Evolutionary conservation across 495 filamentous ascomycete species (phyloP).

Genomic region (Staphylotrichum tortipilum): DNA sequence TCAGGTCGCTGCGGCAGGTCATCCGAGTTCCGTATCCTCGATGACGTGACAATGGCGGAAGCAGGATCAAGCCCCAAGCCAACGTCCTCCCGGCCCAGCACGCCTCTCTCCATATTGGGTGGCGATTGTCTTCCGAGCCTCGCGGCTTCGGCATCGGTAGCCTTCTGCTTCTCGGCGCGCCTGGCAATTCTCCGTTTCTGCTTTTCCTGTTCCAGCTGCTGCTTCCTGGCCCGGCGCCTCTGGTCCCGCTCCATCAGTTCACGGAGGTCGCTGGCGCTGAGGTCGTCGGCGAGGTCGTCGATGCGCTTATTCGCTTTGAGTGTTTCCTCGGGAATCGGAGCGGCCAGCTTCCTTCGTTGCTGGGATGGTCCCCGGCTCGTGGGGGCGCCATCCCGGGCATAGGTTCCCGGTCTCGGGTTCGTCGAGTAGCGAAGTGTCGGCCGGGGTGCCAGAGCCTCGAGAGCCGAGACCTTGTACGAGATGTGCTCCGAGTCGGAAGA

Average conservation of each 20-base stretch:
- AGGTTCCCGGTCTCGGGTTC: constrained; percentile 42
- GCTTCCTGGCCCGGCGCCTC: constrained; percentile 65
- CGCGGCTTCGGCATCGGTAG: constrained; percentile 30
- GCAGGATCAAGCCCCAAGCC: constrained; percentile 35
- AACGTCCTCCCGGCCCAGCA: constrained; percentile 43
- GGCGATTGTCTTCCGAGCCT: constrained; percentile 41
- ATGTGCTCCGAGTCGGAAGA: constrained; percentile 64
- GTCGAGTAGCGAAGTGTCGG: constrained; percentile 69
- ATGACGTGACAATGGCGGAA: constrained; percentile 40
- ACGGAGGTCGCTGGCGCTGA: constrained; percentile 69
- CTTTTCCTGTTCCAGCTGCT: constrained; percentile 60
- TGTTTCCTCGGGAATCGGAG: constrained; percentile 53
- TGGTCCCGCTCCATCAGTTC: constrained; percentile 81
- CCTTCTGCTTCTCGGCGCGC: constrained; percentile 58
- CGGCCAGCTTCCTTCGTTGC: constrained; percentile 32
- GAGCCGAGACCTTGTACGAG: constrained; percentile 61
- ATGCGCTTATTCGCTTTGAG: constrained; percentile 62
- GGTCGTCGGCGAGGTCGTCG: constrained; percentile 70
- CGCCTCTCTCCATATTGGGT: constrained; percentile 45
- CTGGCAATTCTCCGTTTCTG: constrained; percentile 59
- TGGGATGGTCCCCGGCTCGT: constrained; percentile 32
- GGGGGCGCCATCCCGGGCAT: constrained; percentile 9
- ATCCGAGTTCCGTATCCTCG: constrained; percentile 29
- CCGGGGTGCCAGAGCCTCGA: constrained; percentile 68
- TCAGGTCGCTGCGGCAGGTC: constrained; percentile 7